Conservation (phyloP, 805 yeast species). For the Cyberlindnera euphorbiae region DNA sequence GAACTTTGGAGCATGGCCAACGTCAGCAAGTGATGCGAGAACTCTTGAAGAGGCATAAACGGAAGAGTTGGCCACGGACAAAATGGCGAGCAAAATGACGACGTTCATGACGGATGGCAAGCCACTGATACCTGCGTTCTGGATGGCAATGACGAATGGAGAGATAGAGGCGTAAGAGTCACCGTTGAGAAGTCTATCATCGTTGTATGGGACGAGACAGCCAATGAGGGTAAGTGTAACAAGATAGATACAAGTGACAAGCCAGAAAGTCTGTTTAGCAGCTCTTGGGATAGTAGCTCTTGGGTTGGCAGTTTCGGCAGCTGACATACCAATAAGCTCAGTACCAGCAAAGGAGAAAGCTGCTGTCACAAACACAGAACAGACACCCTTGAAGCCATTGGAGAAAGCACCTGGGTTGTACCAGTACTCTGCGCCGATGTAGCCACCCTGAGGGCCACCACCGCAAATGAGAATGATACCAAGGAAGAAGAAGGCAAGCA, state of each 20-base stretch:
- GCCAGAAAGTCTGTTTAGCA: conserved; percentile 77
- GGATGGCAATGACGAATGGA: conserved; percentile 73
- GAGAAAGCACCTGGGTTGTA: conserved; percentile 49
- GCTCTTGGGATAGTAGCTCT: conserved; percentile 65
- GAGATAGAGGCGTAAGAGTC: conserved; percentile 62
- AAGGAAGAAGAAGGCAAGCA: conserved; percentile 42
- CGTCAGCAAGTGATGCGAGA: conserved; percentile 55
- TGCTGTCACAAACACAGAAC: conserved; percentile 68
- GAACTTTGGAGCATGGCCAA: conserved; percentile 56
- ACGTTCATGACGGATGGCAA: conserved; percentile 64
- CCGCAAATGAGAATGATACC: conserved; percentile 47
- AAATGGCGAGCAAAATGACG: conserved; percentile 59
- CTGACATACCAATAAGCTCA: conserved; percentile 69
- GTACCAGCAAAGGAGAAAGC: conserved; percentile 74
- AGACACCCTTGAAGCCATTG: conserved; percentile 58
- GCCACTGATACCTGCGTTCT: conserved; percentile 57
- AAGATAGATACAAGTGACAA: conserved; percentile 65
- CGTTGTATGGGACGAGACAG: conserved; percentile 65
- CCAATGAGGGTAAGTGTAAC: conserved; percentile 51
- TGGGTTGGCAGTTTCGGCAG: conserved; percentile 73
- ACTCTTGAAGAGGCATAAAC: conserved; percentile 68
- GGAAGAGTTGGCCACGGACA: conserved; percentile 72
- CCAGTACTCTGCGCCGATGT: conserved; percentile 48
- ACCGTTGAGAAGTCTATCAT: conserved; percentile 39
- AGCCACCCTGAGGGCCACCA: conserved; percentile 46